Percentiles rank a stretch among this genome's conserved stretches.
These are phyloP conservation scores for Magnolia changhungtana DNA, from an alignment of 164 flowering plant species.

Conservation along the genomic window DNA sequence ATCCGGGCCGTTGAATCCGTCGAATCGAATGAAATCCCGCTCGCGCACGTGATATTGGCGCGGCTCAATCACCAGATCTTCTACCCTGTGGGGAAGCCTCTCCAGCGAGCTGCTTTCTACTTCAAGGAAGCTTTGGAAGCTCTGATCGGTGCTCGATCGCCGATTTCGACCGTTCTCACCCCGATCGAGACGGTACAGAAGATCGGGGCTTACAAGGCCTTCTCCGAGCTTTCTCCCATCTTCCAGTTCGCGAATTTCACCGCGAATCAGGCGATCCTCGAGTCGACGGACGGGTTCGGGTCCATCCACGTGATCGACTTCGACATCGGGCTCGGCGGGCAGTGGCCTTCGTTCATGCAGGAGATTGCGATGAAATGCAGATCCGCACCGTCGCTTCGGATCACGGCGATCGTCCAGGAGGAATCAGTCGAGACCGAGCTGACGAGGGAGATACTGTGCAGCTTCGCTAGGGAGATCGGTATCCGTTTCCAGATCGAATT, in stretches of 20 bases:
- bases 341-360: slow-evolving; percentile 80
- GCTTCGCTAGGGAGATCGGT: slow-evolving; percentile 66
- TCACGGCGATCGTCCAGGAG: slow-evolving; percentile 68
- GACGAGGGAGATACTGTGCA: slow-evolving; percentile 54
- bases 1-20: slow-evolving; percentile 66
- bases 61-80: slow-evolving; percentile 77
- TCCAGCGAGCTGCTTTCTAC: slow-evolving; percentile 75
- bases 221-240: slow-evolving; percentile 66
- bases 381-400: slow-evolving; percentile 37
- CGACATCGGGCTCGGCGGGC: slow-evolving; percentile 84
- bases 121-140: slow-evolving; percentile 83
- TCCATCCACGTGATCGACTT: slow-evolving; percentile 72
- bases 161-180: slow-evolving; percentile 25
- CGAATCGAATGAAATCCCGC: slow-evolving; percentile 64
- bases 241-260: slow-evolving; percentile 83
- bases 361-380: slow-evolving; percentile 54
- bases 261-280: slow-evolving; percentile 84
- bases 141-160: slow-evolving; percentile 22
- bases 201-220: slow-evolving; percentile 59
- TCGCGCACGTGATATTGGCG: slow-evolving; percentile 67
- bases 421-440: slow-evolving; percentile 54
- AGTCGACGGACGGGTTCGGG: slow-evolving; percentile 46
- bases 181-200: slow-evolving; percentile 54
- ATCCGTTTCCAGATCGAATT: slow-evolving; percentile 61
- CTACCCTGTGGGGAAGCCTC: slow-evolving; percentile 61